These are phyloP conservation scores for Clausena lansium DNA, from an alignment of 345 rosid genomes.

Conservation along the genomic window DNA sequence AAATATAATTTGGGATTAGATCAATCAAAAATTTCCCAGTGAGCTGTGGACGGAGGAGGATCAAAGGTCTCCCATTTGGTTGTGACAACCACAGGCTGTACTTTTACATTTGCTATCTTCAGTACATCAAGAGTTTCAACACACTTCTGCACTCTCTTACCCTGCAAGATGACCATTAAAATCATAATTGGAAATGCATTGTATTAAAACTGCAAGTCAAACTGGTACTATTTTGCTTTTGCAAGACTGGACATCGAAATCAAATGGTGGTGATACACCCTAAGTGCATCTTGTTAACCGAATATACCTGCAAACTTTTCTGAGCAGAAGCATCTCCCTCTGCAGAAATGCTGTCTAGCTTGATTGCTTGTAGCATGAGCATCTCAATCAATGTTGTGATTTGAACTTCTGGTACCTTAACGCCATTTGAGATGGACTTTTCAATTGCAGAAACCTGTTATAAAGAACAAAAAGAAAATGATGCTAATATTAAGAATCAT, in stretches of 20 bases:
- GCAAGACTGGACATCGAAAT: too few species aligned
- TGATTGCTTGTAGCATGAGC: slow-evolving; percentile 60
- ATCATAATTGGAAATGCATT: not conserved
- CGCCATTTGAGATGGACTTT: slow-evolving; percentile 36
- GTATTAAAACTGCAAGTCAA: not conserved
- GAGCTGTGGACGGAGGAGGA: slow-evolving; percentile 26
- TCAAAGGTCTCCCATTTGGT: slow-evolving; percentile 51
- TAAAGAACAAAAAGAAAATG: not conserved
- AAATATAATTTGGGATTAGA: not conserved
- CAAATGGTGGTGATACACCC: too few species aligned
- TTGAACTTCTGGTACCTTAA: slow-evolving; percentile 49
- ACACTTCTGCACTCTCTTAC: slow-evolving; percentile 44
- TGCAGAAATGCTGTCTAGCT: slow-evolving; percentile 41
- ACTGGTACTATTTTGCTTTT: too few species aligned
- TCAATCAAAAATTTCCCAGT: slow-evolving; percentile 48
- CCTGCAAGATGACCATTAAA: slow-evolving; percentile 21
- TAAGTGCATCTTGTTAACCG: too few species aligned
- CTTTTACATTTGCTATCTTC: slow-evolving; percentile 38
- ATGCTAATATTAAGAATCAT: not conserved
- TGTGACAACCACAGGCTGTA: slow-evolving; percentile 31
- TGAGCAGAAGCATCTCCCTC: slow-evolving; percentile 42
- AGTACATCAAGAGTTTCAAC: slow-evolving; percentile 42
- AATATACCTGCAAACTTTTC: slow-evolving; percentile 39
- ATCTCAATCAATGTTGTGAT: slow-evolving; percentile 57
- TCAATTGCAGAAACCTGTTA: slow-evolving; percentile 39